Evolutionary conservation across 768 basidiomycete species (phyloP), one percentile per base, ranked within the genome.

Genomic region (Infundibulicybe gibba): DNA sequence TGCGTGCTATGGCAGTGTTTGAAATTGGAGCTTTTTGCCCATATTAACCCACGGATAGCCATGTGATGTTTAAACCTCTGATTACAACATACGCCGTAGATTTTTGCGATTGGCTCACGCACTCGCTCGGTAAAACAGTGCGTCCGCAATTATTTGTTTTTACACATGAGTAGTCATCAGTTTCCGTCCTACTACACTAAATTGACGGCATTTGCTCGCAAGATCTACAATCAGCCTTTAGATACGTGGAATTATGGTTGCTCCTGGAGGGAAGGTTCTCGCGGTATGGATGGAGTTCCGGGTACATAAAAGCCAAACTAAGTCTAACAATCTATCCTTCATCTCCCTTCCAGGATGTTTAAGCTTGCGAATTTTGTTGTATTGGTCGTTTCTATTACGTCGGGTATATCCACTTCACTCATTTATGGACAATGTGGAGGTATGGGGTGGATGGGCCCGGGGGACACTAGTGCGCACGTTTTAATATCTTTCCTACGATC

Each of bases 381-480:
- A 34, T 49, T 67, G 48, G 62, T 67, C 15, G 32, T 70, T 32
- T 58, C 54, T 33, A 49, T 65, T 37, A 53, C 53, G 12, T 58
- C 63, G 3, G 64, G 47, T 11, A 37, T 54, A 11, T 67, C 64
- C 2, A 59, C 60, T 10, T 57, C 61, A 3, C 56, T 65, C n/a
- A n/a, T n/a, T n/a, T n/a, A n/a, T n/a, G n/a, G n/a, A n/a, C 69
- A 72, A 46, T 74, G 72, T 45, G 72, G 70, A 14, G 72, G 71
- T 8, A 61, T 61, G 15, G 51, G 51, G 40, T 78, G 61, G 55
- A 62, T n/a, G n/a, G n/a, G n/a, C n/a, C n/a, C 65, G 15, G 74
- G 76, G 2, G 62, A 65, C 1, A 71, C 70, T 11, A 58, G 74
- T 74, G 34, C 41, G 66, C 8, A 8, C 8, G 8, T 25, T 25